Percentiles rank a stretch among this genome's conserved stretches.
Evolutionary conservation across 75 land plant genomes (phyloP).

Genomic region (Sequoiadendron giganteum): DNA sequence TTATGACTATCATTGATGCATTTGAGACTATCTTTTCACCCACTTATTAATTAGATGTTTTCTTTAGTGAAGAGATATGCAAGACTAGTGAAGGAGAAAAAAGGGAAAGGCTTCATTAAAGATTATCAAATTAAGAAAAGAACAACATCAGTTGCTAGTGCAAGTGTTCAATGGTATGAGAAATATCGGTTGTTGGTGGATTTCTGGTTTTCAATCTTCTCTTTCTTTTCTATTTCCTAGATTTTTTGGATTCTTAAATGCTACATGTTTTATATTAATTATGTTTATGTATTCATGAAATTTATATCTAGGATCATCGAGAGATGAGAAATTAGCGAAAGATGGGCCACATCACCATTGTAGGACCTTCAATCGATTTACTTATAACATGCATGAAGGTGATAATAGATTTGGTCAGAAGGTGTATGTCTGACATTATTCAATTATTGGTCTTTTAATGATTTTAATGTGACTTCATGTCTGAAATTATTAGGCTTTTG

Average conservation of each 20-base stretch:
- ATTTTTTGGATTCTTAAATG: background rate
- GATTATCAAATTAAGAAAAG: slow-evolving; percentile 56
- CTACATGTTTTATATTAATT: background rate
- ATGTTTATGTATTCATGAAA: background rate
- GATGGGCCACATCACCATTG: slow-evolving; percentile 96
- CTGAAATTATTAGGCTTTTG: too few species aligned
- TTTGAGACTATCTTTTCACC: too few species aligned
- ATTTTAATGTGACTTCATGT: too few species aligned
- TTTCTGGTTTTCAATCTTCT: background rate
- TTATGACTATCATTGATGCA: too few species aligned
- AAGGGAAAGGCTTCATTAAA: slow-evolving; percentile 62
- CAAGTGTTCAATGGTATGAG: slow-evolving; percentile 91
- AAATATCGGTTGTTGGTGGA: slow-evolving; percentile 56
- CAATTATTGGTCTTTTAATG: too few species aligned
- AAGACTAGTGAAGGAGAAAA: background rate
- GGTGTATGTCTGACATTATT: too few species aligned
- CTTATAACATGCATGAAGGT: slow-evolving; percentile 47
- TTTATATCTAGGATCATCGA: slow-evolving; percentile 9
- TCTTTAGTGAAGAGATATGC: background rate
- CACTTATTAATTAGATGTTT: background rate
- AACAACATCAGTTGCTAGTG: slow-evolving; percentile 70
- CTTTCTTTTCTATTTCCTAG: background rate
- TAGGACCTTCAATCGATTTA: slow-evolving; percentile 54
- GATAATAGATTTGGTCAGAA: slow-evolving; percentile 23
- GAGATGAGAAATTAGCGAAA: slow-evolving; percentile 89